Percentiles rank a stretch among this genome's conserved stretches.
Evolutionary conservation across 2,329 filamentous ascomycete species (phyloP).

Genomic region (Thielaviopsis populi): DNA sequence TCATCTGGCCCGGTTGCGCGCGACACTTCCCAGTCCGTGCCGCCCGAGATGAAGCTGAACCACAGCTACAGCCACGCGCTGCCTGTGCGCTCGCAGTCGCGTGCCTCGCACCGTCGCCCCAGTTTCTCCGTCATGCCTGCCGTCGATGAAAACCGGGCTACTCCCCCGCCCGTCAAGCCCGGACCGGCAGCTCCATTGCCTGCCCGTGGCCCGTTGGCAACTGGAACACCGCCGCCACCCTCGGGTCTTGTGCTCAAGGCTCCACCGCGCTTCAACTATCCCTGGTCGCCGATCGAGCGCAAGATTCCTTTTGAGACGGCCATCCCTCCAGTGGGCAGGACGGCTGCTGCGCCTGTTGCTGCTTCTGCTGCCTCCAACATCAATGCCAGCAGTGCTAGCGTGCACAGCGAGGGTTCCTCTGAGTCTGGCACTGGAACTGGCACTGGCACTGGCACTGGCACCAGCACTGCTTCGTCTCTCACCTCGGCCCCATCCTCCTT

Average conservation of each 20-base stretch:
- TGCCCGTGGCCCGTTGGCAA: constrained; percentile 21
- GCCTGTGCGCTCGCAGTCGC: constrained; percentile 35
- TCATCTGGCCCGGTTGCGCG: constrained; percentile 58
- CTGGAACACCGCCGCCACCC: constrained; percentile 25
- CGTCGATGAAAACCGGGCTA: constrained; percentile 48
- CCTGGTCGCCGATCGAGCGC: constrained; percentile 39
- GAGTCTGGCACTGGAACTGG: neutral
- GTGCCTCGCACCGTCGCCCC: constrained; percentile 46
- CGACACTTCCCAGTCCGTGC: constrained; percentile 76
- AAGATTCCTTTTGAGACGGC: constrained; percentile 31
- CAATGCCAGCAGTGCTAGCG: neutral
- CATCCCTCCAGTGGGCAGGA: constrained; percentile 25
- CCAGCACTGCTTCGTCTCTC: neutral
- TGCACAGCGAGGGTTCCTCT: neutral
- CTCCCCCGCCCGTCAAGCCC: constrained; percentile 20
- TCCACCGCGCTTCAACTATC: constrained; percentile 40
- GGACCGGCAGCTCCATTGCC: constrained; percentile 21
- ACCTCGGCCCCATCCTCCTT: constrained; percentile 31
- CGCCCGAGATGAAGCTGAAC: constrained; percentile 57
- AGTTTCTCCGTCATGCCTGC: constrained; percentile 54
- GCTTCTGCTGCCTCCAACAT: neutral
- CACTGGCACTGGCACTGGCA: too few relatives aligned
- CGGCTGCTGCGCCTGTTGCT: constrained; percentile 17
- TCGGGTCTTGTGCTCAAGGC: constrained; percentile 21
- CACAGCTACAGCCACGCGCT: constrained; percentile 39